phyloP scores from a whole-genome alignment of 345 rosid genomes.

The Jatropha curcas region DNA sequence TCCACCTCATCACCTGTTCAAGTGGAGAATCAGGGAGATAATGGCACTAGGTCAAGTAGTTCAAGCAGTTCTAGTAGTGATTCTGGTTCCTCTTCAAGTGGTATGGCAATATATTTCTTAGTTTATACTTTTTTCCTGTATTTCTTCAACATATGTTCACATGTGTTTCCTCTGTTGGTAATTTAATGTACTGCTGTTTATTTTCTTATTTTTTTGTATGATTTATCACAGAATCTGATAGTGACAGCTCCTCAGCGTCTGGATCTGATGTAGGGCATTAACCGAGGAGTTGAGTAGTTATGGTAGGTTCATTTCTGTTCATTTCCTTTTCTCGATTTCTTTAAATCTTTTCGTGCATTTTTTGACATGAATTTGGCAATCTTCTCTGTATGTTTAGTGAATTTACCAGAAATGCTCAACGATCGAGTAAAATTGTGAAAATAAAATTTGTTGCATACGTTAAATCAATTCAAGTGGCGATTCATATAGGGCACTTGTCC shows the following conservation, averaged over 20 bases:
- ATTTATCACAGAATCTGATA: constrained; percentile 68
- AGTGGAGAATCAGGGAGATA: constrained; percentile 57
- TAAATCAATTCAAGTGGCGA: background rate
- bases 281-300: constrained; percentile 31
- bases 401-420: background rate
- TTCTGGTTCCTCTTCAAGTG: constrained; percentile 96
- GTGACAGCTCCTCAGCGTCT: constrained; percentile 85
- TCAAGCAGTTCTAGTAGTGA: constrained; percentile 97
- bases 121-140: background rate
- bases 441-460: background rate
- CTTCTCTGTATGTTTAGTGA: background rate
- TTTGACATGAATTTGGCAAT: background rate
- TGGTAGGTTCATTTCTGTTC: constrained; percentile 24
- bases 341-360: background rate
- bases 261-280: constrained; percentile 73
- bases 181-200: background rate
- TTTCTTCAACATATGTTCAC: background rate
- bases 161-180: background rate
- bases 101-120: constrained; percentile 36
- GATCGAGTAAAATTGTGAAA: too few relatives aligned
- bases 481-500: background rate
- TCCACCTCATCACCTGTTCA: constrained; percentile 51
- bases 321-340: background rate
- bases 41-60: constrained; percentile 81
- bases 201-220: background rate